Base-by-base conservation (phyloP, 129 eudicot genomes). In the Helianthus tuberosus region DNA sequence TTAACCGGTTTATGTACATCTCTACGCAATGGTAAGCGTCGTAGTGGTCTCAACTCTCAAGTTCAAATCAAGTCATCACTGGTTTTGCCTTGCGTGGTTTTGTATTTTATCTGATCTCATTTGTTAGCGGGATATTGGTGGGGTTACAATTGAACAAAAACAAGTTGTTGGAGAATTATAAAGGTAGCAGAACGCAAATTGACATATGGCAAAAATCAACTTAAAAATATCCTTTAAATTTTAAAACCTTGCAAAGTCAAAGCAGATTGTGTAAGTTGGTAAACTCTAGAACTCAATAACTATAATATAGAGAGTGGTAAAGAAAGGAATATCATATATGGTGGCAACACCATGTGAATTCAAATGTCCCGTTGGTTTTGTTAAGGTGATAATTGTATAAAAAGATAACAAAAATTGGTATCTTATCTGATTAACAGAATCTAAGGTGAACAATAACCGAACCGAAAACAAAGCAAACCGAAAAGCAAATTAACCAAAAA, bases 221-320 rank as follows among this genome's bases (percentile, higher is more conserved):
- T 16, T 8, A 17, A 61, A 61, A 61, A 32, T 11, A 32, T 17
- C 66, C 20, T 29, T 61, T 61, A 1, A 32, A 61, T 11, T 29
- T 61, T 61, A 1, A 32, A 61, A 61, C 65, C 65, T 59, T 27
- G 39, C 65, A 59, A 59, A 59, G 15, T 25, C 41, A 59, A 59
- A 59, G 41, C 16, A 59, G 8, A 11, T 59, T 11, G 41, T 27
- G 65, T 41, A 58, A 58, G 39, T 25, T 58, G 36, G 38, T 58
- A 7, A 58, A 58, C 66, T 60, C 16, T 32, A 39, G 27, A 59
- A 59, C 0, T 25, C 65, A 11, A 27, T 25, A 25, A 27, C 64
- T 11, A 25, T 59, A 11, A 13, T 25, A 58, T 58, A 58, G 15
- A 53, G 25, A 53, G 25, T 1, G 3, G 59, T 16, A 53, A 41